Evolutionary conservation across 2,329 filamentous ascomycete genomes (phyloP), one percentile per base, ranked within the genome.

Genomic region (Cadophora malorum): DNA sequence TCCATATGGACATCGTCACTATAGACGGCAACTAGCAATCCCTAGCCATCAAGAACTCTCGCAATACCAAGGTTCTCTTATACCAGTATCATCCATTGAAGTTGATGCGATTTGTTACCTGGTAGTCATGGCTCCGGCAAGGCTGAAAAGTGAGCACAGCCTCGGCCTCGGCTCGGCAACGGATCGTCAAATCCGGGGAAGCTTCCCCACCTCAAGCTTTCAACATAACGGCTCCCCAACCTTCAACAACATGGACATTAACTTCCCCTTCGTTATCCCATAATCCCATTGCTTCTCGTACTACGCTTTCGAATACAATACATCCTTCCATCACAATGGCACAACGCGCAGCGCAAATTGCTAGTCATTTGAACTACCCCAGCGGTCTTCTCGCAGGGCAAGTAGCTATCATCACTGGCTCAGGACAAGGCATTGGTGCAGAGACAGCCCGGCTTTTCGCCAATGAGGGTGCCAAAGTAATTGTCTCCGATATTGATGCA

Each of bases 351-450:
- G 82, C 85, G 50, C 92, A 96, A 80, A 88, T 96, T 74, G 87
- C 90, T 47, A 85, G 85, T 70, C 93, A 96, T 79, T 87, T 97
- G 75, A 94, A 93, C 82, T 95, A 90, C 81, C 92, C 93, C 47
- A 86, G 87, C 76, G 93, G 93, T 67, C 83, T 97, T 79, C 87
- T 97, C 65, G 86, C 86, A 35, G 91, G 91, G 63, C 93, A 97
- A 78, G 88, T 91, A 19, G 93, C 93, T 76, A 96, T 97, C 79
- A 91, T 97, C 78, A 97, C 94, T 2, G 93, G 93, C 55, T 89
- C 90, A 21, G 93, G 92, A 9, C 93, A 96, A 79, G 94, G 94
- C 68, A 97, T 97, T 78, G 94, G 93, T 28, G 94, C 93, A 33
- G 94, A 97, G 81, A 85, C 90, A 38, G 93, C 93, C 8, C 85